Conservation (phyloP, 345 rosid species). For the Microcos paniculata region DNA sequence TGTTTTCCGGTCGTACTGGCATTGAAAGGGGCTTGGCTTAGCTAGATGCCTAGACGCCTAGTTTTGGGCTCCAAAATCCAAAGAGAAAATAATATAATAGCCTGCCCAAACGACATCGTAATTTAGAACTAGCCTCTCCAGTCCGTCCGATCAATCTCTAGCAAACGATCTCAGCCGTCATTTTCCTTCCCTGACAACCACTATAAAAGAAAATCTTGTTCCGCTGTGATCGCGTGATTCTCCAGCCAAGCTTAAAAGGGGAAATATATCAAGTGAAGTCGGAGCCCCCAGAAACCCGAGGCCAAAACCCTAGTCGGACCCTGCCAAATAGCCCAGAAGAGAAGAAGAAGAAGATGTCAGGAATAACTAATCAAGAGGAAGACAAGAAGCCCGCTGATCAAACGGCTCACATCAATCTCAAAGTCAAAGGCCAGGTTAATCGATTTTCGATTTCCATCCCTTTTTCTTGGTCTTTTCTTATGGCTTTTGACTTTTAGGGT, state of each 20-base stretch:
- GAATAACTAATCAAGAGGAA: slow-evolving; percentile 45
- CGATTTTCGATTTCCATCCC: background rate
- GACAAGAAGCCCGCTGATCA: slow-evolving; percentile 80
- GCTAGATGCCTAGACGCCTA: too few species aligned
- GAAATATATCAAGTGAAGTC: background rate
- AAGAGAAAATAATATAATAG: too few species aligned
- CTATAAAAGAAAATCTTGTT: background rate
- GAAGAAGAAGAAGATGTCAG: slow-evolving; percentile 6
- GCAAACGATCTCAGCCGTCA: background rate
- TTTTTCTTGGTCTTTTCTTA: background rate
- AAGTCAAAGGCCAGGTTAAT: slow-evolving; percentile 84
- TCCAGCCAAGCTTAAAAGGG: background rate
- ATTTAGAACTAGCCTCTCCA: background rate
- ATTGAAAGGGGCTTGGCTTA: background rate
- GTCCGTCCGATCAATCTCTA: background rate
- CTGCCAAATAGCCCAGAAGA: background rate
- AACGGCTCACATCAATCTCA: slow-evolving; percentile 75
- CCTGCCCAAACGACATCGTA: background rate
- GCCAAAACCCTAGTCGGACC: background rate
- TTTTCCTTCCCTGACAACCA: background rate
- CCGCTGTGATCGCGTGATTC: background rate
- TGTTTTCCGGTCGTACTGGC: too few species aligned
- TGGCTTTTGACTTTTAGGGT: background rate
- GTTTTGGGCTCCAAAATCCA: too few species aligned
- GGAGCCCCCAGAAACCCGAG: background rate